These are phyloP conservation scores for Diaporthe sp. DNA, from an alignment of 2,329 filamentous ascomycete genomes.

Conservation along the genomic window DNA sequence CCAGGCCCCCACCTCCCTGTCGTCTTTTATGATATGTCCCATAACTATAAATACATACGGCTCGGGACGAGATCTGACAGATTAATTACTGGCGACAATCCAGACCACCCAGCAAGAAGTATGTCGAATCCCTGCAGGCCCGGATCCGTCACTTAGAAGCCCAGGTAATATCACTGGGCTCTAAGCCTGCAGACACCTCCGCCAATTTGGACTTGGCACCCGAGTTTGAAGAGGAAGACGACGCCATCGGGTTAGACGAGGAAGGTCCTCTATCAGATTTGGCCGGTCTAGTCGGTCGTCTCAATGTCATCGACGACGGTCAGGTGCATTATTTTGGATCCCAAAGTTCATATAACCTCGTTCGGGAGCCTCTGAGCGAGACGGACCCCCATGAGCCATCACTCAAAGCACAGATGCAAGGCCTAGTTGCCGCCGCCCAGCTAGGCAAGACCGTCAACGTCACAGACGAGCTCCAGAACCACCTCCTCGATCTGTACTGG, in stretches of 20 bases:
- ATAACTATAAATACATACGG: neutral
- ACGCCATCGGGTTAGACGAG: neutral
- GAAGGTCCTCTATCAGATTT: constrained; percentile 42
- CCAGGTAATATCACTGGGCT: constrained; percentile 6
- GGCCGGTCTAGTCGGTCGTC: constrained; percentile 39
- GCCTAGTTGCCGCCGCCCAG: constrained; percentile 39
- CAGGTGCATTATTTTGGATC: constrained; percentile 47
- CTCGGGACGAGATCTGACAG: neutral
- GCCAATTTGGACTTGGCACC: neutral
- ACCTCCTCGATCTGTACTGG: constrained; percentile 48
- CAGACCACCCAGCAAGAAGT: constrained; percentile 47
- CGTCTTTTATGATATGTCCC: too few relatives aligned
- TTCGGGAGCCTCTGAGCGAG: constrained; percentile 11
- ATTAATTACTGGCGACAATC: neutral
- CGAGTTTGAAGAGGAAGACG: neutral
- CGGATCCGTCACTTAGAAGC: constrained; percentile 38
- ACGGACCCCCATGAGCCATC: neutral
- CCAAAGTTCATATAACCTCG: constrained; percentile 45
- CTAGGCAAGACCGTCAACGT: constrained; percentile 38
- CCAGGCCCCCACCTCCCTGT: neutral
- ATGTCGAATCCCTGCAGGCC: constrained; percentile 45
- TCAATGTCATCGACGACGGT: constrained; percentile 43
- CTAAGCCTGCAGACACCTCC: neutral
- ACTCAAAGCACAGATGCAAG: constrained; percentile 30
- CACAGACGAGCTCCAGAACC: constrained; percentile 45